Conservation (phyloP, 441 rosid genomes). For the Gossypium davidsonii region DNA sequence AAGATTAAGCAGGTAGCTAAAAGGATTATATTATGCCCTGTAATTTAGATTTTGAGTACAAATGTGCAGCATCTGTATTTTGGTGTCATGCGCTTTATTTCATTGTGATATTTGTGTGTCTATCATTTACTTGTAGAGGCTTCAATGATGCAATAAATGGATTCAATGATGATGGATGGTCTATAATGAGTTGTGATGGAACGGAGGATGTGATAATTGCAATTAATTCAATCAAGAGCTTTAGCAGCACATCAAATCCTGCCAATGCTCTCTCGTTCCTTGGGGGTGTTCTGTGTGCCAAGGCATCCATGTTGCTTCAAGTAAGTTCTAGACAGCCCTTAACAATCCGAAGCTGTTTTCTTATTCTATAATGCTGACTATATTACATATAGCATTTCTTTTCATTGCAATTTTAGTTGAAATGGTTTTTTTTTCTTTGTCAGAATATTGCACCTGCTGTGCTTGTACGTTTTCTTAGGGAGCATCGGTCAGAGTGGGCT, state of each 20-base stretch:
- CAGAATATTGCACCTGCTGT: constrained; percentile 95
- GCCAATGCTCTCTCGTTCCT: constrained; percentile 56
- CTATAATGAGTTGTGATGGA: constrained; percentile 70
- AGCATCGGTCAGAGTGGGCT: constrained; percentile 98
- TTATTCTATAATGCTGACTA: background rate
- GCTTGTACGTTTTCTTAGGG: constrained; percentile 86
- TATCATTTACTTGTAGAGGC: constrained; percentile 46
- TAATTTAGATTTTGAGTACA: background rate
- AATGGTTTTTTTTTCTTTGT: constrained; percentile 1
- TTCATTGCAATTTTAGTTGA: background rate
- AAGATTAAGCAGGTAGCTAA: constrained; percentile 70
- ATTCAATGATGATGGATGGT: constrained; percentile 93
- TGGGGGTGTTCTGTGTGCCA: constrained; percentile 97
- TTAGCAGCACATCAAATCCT: constrained; percentile 36
- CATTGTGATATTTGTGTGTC: background rate
- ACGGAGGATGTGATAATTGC: constrained; percentile 82
- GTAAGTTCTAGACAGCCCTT: constrained; percentile 33
- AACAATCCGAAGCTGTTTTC: background rate
- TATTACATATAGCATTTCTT: background rate
- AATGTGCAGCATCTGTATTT: background rate
- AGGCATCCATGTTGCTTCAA: constrained; percentile 95
- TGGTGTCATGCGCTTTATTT: background rate
- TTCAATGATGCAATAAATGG: constrained; percentile 95
- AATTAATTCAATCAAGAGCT: constrained; percentile 61
- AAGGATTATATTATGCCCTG: background rate